Conservation (phyloP, 352 stramenopile species). For the Globisporangium middletonii region DNA sequence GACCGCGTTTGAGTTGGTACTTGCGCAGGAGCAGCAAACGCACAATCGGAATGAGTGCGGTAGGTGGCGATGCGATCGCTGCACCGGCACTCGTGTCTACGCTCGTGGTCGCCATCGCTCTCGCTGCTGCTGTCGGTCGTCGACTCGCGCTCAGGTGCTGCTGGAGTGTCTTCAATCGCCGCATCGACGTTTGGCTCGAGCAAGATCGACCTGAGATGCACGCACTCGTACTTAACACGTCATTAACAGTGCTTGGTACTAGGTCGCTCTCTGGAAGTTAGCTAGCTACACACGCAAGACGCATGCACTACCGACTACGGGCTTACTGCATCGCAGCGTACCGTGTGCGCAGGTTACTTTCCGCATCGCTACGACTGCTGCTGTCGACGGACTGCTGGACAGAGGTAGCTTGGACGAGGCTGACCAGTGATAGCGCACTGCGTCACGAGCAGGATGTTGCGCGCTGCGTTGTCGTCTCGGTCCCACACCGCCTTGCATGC, state of each 20-base stretch:
- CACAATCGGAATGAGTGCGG: constrained; percentile 29
- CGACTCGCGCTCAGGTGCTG: constrained; percentile 1
- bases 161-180: constrained; percentile 1
- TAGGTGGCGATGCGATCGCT: constrained; percentile 3
- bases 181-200: not conserved
- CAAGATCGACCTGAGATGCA: not conserved
- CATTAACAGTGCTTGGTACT: not conserved
- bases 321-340: too few relatives aligned
- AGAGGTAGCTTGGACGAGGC: too few relatives aligned
- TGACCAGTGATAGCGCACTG: too few relatives aligned
- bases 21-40: not conserved
- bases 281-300: too few relatives aligned
- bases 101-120: constrained; percentile 5
- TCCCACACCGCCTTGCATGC: too few relatives aligned
- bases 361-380: too few relatives aligned
- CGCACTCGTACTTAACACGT: not conserved
- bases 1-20: not conserved
- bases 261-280: too few relatives aligned
- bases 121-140: not conserved
- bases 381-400: too few relatives aligned
- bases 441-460: too few relatives aligned
- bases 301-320: too few relatives aligned
- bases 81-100: not conserved
- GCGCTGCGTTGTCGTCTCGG: too few relatives aligned
- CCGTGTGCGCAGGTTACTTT: too few relatives aligned